These are phyloP conservation scores for Postia placenta DNA, from an alignment of 768 basidiomycete species.

Conservation along the genomic window DNA sequence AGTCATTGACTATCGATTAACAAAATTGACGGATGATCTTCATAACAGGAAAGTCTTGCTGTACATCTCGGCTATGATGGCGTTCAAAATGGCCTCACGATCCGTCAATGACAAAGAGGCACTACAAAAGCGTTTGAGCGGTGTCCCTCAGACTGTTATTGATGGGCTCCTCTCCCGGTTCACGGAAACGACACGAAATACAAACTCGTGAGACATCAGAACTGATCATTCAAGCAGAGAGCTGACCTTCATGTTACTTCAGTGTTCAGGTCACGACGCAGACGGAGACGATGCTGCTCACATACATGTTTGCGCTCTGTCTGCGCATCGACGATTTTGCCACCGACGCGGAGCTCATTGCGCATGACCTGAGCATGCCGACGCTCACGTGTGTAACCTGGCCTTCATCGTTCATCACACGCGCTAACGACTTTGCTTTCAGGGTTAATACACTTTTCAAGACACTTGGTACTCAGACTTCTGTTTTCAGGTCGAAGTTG, in stretches of 20 bases:
- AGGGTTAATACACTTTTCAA: conserved; percentile 70
- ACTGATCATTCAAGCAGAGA: neutral
- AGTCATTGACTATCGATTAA: too few relatives aligned
- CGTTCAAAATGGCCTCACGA: conserved; percentile 48
- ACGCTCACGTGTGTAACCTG: conserved; percentile 49
- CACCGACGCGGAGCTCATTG: conserved; percentile 60
- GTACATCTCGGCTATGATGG: conserved; percentile 80
- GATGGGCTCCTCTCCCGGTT: conserved; percentile 77
- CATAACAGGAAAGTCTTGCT: conserved; percentile 59
- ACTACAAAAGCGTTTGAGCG: conserved; percentile 49
- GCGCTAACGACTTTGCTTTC: conserved; percentile 7
- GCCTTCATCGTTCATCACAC: neutral
- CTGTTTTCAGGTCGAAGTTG: neutral
- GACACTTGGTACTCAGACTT: conserved; percentile 58
- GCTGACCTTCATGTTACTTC: neutral
- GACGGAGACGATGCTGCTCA: conserved; percentile 65
- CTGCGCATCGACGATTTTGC: conserved; percentile 75
- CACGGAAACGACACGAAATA: conserved; percentile 67
- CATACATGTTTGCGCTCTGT: conserved; percentile 77
- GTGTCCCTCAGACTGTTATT: conserved; percentile 56
- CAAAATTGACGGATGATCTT: neutral
- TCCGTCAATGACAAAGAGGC: conserved; percentile 42
- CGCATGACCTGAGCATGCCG: conserved; percentile 67
- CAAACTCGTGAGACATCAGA: conserved; percentile 61
- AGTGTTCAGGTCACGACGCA: conserved; percentile 50